Percentiles rank a stretch among this genome's conserved stretches.
phyloP scores from a whole-genome alignment of 805 yeast species.

The Saccharomycopsis javanensis region DNA sequence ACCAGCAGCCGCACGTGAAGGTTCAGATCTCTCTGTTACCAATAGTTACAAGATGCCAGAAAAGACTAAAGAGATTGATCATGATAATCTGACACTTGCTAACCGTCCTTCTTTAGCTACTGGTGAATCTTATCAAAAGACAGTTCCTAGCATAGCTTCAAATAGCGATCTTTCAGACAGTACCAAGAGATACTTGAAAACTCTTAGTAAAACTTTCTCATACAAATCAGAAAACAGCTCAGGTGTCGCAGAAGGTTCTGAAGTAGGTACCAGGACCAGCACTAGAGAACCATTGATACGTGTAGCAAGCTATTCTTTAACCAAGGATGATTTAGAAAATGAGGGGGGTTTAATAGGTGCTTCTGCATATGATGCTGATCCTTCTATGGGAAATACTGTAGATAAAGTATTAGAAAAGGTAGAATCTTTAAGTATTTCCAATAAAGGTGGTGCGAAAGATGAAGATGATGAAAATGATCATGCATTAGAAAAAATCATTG shows the following conservation, averaged over 20 bases:
- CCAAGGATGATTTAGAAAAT: constrained; percentile 35
- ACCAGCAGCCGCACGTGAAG: constrained; percentile 39
- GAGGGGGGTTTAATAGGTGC: constrained; percentile 54
- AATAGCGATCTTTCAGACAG: constrained; percentile 5
- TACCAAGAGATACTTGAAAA: constrained; percentile 14
- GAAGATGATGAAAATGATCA: constrained; percentile 3
- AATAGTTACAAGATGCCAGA: constrained; percentile 9
- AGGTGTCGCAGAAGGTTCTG: not conserved
- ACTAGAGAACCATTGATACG: not conserved
- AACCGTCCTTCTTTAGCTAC: constrained; percentile 56
- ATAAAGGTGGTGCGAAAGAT: constrained; percentile 12
- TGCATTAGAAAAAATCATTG: constrained; percentile 2
- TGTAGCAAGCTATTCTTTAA: constrained; percentile 12
- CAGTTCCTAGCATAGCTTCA: constrained; percentile 20
- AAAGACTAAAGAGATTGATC: not conserved
- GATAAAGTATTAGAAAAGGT: constrained; percentile 17
- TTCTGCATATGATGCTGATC: constrained; percentile 21
- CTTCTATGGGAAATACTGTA: constrained; percentile 17
- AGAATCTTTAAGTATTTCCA: constrained; percentile 9
- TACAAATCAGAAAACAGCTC: constrained; percentile 11
- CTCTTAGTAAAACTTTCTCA: constrained; percentile 15
- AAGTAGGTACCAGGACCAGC: not conserved
- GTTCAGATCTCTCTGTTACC: constrained; percentile 21
- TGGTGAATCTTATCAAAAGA: constrained; percentile 67
- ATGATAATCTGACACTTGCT: not conserved